Percentiles rank a stretch among this genome's conserved stretches.
These are phyloP conservation scores for Sordaria brevicollis DNA, from an alignment of 495 filamentous ascomycete genomes.

Conservation along the genomic window DNA sequence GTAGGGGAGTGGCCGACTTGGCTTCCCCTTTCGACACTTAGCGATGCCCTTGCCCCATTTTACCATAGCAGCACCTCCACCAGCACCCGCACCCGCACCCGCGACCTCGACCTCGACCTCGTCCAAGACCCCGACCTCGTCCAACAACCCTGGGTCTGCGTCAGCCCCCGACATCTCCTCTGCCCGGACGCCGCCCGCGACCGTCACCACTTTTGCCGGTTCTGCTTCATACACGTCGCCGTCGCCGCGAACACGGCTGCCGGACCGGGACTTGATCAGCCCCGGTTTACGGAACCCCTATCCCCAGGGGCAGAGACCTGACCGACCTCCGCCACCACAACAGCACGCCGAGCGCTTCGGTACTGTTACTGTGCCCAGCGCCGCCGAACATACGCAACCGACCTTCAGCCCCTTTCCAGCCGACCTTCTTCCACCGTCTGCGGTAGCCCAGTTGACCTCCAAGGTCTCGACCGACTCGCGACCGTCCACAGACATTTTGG, in stretches of 20 bases:
- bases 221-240: constrained; percentile 7
- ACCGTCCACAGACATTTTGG: constrained; percentile 9
- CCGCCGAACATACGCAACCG: background rate
- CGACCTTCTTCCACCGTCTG: constrained; percentile 20
- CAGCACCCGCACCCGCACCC: background rate
- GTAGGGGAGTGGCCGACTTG: background rate
- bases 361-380: background rate
- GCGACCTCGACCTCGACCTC: constrained; percentile 10
- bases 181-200: constrained; percentile 6
- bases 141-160: background rate
- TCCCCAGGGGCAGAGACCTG: constrained; percentile 1
- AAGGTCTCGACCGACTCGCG: constrained; percentile 15
- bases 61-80: constrained; percentile 4
- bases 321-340: background rate
- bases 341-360: constrained; percentile 4
- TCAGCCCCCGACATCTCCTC: background rate
- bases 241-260: constrained; percentile 8
- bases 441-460: constrained; percentile 26
- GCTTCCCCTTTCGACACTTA: background rate
- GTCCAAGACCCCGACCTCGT: background rate
- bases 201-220: background rate
- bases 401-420: constrained; percentile 9
- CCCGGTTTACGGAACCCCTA: constrained; percentile 2
- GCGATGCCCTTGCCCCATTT: constrained; percentile 22
- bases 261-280: constrained; percentile 2